phyloP scores from a whole-genome alignment of 75 land plant genomes.

The Cryptomeria japonica region DNA sequence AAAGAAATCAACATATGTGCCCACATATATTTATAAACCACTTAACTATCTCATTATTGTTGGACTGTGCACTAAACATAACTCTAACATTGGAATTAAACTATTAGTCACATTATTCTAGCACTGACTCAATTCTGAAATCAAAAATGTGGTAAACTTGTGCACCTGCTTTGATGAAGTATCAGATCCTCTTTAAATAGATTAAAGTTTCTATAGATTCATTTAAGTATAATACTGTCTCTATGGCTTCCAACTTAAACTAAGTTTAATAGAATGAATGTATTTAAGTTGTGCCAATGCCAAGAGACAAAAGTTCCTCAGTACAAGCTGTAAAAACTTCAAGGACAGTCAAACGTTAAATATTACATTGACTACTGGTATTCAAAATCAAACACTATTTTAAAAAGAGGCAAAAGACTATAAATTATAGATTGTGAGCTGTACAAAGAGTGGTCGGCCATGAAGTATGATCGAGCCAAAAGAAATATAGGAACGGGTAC shows the following conservation, averaged over 20 bases:
- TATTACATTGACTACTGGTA: background rate
- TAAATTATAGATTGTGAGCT: no score
- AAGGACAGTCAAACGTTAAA: background rate
- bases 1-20: background rate
- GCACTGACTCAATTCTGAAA: background rate
- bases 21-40: background rate
- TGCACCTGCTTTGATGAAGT: background rate
- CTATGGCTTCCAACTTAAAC: conserved; percentile 5
- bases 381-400: background rate
- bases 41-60: background rate
- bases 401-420: no score
- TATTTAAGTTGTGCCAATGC: background rate
- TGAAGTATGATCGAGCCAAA: no score
- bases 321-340: background rate
- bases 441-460: no score
- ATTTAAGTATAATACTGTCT: background rate
- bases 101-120: background rate
- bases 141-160: background rate
- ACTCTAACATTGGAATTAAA: background rate
- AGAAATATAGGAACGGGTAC: no score
- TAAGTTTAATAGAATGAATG: background rate
- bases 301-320: background rate
- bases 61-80: background rate
- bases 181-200: background rate
- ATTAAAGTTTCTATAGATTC: conserved; percentile 1